phyloP scores from a whole-genome alignment of 345 rosid species.

The Trapa bicornis region DNA sequence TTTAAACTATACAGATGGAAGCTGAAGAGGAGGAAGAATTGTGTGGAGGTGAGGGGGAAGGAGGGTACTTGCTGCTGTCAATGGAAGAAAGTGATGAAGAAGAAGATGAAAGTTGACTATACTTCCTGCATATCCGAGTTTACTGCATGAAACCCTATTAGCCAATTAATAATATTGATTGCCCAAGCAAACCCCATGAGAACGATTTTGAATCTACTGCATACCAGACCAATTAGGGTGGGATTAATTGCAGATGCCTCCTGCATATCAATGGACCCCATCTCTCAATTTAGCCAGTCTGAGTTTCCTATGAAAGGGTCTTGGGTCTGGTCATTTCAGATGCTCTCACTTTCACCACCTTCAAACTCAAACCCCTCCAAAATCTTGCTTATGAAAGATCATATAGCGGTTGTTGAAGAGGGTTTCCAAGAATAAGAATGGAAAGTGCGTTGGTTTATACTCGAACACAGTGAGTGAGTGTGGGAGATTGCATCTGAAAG shows the following conservation, averaged over 20 bases:
- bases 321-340: slow-evolving; percentile 4
- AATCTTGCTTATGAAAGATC: no score
- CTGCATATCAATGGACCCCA: background rate
- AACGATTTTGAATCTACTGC: no score
- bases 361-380: background rate
- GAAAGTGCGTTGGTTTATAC: background rate
- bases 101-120: slow-evolving; percentile 10
- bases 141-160: no score
- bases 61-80: slow-evolving; percentile 14
- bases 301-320: background rate
- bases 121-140: background rate
- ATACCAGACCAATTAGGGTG: slow-evolving; percentile 9
- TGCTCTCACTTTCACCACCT: background rate
- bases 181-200: no score
- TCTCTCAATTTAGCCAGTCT: background rate
- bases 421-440: background rate
- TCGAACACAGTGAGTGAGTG: no score
- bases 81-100: slow-evolving; percentile 18
- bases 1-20: background rate
- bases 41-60: slow-evolving; percentile 1
- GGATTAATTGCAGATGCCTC: background rate
- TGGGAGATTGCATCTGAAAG: no score
- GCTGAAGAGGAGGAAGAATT: background rate
- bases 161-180: no score
- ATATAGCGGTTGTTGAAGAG: background rate